Conservation (phyloP, 305 asterid genomes). For the Fraxinus xanthoxyloides region DNA sequence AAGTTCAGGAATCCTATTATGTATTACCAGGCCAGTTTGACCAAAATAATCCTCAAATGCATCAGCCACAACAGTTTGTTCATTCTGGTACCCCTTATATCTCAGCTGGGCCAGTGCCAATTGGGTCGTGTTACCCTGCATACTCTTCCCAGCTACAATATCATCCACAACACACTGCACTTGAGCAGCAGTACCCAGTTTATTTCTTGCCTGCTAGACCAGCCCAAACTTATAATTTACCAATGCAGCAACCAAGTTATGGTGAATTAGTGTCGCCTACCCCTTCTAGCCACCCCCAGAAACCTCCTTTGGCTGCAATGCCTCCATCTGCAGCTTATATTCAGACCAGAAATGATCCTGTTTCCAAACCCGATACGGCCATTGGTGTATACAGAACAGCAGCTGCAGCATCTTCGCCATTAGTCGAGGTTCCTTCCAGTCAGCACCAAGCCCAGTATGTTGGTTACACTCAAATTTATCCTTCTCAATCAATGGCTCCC, state of each 20-base stretch:
- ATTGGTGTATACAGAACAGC: constrained; percentile 58
- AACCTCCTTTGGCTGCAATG: constrained; percentile 41
- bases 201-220: constrained; percentile 63
- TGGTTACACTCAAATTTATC: constrained; percentile 70
- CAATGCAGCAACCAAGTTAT: constrained; percentile 58
- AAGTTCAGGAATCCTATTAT: constrained; percentile 64
- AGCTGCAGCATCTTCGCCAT: constrained; percentile 41
- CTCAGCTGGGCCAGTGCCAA: constrained; percentile 63
- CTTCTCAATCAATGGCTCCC: constrained; percentile 66
- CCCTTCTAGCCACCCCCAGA: constrained; percentile 52
- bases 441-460: constrained; percentile 60
- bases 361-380: constrained; percentile 58
- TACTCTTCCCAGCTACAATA: constrained; percentile 68
- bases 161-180: constrained; percentile 49
- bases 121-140: constrained; percentile 54
- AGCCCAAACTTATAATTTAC: constrained; percentile 65
- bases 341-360: constrained; percentile 41
- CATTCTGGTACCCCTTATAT: constrained; percentile 62
- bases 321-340: constrained; percentile 39
- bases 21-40: constrained; percentile 53
- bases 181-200: constrained; percentile 74
- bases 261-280: constrained; percentile 44
- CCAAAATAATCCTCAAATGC: constrained; percentile 64
- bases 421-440: constrained; percentile 51
- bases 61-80: constrained; percentile 69